Base-by-base conservation (phyloP, 2,329 filamentous ascomycete genomes). In the Alternaria sp. region DNA sequence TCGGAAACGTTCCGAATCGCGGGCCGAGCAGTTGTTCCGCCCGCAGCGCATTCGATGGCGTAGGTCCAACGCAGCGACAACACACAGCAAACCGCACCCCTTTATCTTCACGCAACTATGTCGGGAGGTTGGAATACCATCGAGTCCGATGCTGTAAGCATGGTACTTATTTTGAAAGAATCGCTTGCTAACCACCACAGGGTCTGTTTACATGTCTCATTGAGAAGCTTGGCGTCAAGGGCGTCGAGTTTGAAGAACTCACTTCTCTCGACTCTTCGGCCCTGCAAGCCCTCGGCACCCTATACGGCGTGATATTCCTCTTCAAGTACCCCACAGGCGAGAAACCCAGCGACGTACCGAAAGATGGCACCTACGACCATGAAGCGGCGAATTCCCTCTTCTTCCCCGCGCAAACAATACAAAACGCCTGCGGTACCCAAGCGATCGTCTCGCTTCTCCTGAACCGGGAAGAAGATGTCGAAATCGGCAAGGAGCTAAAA, bases 201-300 rank as follows among this genome's bases (percentile, higher is more conserved):
- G 95, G 95, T 73, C 93, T 99, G 75, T 99, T 99, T 82, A 99
- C 95, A 65, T 97, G 93, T 73, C 88, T 99, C 61, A 90, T 99
- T 74, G 93, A 97, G 73, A 88, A 88, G 72, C 90, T 99, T 62
- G 95, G 95, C 50, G 93, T 96, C 70, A 90, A 93, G 78, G 88
- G 92, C 74, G 92, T 98, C 2, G 95, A 99, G 79, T 98, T 97
- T 76, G 95, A 98, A 81, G 95, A 99, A 81, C 88, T 99, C 65
- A 87, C 97, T 58, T 90, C 91, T 1, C 88, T 99, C 65, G 94
- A 98, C 69, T 83, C 92, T 6, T 87, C 91, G 51, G 85, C 86
- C 56, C 85, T 96, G 11, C 84, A 86, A 41, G 81, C 88, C 65
- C 85, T 93, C 3, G 76, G 77, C 51, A 75, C 73, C 31, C 56